Conservation (phyloP, 306 rosid genomes). For the Echinosophora koreensis region DNA sequence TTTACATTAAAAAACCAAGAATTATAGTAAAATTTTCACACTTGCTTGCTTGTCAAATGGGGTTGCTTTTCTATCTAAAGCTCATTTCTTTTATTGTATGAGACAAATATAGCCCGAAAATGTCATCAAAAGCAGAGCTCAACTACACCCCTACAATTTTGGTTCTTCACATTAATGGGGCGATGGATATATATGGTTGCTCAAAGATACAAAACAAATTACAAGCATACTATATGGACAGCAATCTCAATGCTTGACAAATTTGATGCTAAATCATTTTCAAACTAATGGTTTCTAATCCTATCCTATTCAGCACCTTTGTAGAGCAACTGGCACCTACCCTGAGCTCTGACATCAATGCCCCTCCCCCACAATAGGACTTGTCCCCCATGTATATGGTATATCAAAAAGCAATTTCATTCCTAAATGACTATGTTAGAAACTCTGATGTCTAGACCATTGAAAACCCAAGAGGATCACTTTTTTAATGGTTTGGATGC, state of each 20-base stretch:
- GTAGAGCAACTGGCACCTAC: constrained; percentile 6
- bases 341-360: constrained; percentile 21
- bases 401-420: constrained; percentile 24
- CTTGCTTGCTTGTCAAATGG: background rate
- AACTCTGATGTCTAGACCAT: constrained; percentile 29
- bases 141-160: constrained; percentile 12
- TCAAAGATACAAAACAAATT: constrained; percentile 22
- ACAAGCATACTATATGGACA: constrained; percentile 1
- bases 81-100: background rate
- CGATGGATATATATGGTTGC: background rate
- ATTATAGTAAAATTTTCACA: background rate
- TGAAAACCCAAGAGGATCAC: constrained; percentile 15
- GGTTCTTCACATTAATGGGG: constrained; percentile 3
- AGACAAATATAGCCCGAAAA: background rate
- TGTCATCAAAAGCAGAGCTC: constrained; percentile 24
- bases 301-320: constrained; percentile 14
- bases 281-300: constrained; percentile 1
- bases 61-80: background rate
- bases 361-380: constrained; percentile 40
- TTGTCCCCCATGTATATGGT: constrained; percentile 14
- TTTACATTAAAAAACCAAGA: constrained; percentile 15
- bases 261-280: background rate
- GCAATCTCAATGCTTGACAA: constrained; percentile 3
- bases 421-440: constrained; percentile 21
- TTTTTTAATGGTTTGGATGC: constrained; percentile 16